A percentile compares a stretch with the other conserved stretches of the same genome.
These are phyloP conservation scores for Monosporozyma aerobia DNA, from an alignment of 805 yeast species.

Conservation along the genomic window DNA sequence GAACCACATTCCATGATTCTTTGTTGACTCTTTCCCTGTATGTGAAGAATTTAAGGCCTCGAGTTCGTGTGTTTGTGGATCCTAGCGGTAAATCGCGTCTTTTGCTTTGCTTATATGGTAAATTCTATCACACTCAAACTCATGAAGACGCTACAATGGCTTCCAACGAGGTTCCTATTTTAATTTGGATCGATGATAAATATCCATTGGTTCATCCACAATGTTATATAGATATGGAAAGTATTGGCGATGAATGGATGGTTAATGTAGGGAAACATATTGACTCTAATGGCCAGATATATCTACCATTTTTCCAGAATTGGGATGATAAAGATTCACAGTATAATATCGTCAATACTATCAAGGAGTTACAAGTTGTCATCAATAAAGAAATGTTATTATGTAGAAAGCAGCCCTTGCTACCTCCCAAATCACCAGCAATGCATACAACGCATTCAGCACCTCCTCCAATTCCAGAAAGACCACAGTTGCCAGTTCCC, in stretches of 20 bases:
- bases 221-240: conserved; percentile 43
- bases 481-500: background rate
- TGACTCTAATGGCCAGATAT: conserved; percentile 63
- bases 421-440: conserved; percentile 5
- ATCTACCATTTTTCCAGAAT: conserved; percentile 54
- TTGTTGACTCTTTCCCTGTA: conserved; percentile 39
- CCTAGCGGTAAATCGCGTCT: conserved; percentile 51
- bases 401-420: background rate
- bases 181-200: conserved; percentile 66
- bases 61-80: conserved; percentile 56
- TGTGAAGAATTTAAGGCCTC: conserved; percentile 47
- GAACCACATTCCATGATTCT: conserved; percentile 53
- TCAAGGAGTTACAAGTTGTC: background rate
- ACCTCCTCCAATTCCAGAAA: background rate
- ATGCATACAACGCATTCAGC: background rate
- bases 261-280: conserved; percentile 55
- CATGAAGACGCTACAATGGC: background rate
- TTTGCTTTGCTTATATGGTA: conserved; percentile 57
- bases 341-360: conserved; percentile 4
- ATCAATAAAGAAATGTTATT: background rate
- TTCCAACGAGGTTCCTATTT: conserved; percentile 40
- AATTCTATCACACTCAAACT: conserved; percentile 19
- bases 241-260: conserved; percentile 37
- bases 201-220: conserved; percentile 66
- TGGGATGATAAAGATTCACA: conserved; percentile 36